A percentile compares a stretch with the other conserved stretches of the same genome.
phyloP scores from a whole-genome alignment of 2,329 filamentous ascomycete genomes.

The Hypoxylon sp. region DNA sequence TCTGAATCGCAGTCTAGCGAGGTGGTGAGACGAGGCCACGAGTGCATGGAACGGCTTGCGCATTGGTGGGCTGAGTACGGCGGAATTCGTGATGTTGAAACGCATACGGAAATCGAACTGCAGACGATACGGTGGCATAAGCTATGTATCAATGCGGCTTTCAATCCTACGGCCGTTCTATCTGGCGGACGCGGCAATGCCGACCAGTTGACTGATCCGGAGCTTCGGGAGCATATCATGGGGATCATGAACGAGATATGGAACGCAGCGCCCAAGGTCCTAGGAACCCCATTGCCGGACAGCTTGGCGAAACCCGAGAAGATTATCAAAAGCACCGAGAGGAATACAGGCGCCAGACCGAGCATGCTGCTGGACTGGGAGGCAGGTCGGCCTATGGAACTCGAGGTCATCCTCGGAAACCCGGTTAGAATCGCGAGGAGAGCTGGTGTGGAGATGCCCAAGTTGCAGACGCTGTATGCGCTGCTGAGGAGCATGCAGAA shows the following conservation, averaged over 20 bases:
- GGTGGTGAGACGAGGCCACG: constrained; percentile 54
- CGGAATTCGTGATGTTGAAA: constrained; percentile 73
- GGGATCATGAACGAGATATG: constrained; percentile 79
- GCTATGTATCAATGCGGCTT: constrained; percentile 79
- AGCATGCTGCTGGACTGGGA: constrained; percentile 81
- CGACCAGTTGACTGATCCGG: constrained; percentile 73
- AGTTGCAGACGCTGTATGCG: constrained; percentile 76
- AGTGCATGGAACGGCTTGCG: constrained; percentile 63
- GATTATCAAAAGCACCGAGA: constrained; percentile 72
- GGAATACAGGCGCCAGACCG: constrained; percentile 73
- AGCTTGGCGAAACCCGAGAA: constrained; percentile 72
- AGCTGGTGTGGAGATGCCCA: constrained; percentile 73
- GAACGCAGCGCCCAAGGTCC: constrained; percentile 70
- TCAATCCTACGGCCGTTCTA: constrained; percentile 79
- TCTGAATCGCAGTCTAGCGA: constrained; percentile 41
- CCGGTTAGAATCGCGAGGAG: constrained; percentile 74
- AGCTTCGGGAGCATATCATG: constrained; percentile 71
- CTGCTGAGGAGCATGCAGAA: constrained; percentile 72
- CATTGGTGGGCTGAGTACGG: constrained; percentile 68
- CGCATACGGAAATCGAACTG: constrained; percentile 73
- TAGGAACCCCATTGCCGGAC: constrained; percentile 70
- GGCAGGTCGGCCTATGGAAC: constrained; percentile 72
- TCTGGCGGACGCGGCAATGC: constrained; percentile 74
- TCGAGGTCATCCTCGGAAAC: constrained; percentile 80
- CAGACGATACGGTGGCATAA: constrained; percentile 82